Evolutionary conservation across 139 green algal species (phyloP), one percentile per base, ranked within the genome.

Genomic region (Chlamydomonas incerta): DNA sequence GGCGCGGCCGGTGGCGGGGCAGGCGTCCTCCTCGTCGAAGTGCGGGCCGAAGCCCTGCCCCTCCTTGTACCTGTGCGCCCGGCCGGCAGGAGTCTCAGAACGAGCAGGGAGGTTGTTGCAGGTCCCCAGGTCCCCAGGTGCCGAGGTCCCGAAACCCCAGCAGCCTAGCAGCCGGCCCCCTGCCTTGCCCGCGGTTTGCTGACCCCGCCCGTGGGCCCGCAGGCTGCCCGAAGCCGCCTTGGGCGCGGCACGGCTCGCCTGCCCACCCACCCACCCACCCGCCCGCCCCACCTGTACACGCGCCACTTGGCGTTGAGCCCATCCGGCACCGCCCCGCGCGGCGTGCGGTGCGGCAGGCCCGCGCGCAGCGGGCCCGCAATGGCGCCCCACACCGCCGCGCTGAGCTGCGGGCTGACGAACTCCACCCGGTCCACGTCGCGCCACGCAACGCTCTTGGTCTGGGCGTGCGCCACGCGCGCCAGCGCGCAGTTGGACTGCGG

Each of bases 41-140:
- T 83, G 76, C 34, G 76, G 76, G 18, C 76, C 76, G 26, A 83
- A 83, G 57, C 76, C 76, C 76, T 83, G 76, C 35, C 60, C 58
- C 37, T 72, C 60, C 18, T 29, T 29, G 76, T 83, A 83, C 76
- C 76, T 83, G 76, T n/a, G n/a, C n/a, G n/a, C n/a, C n/a, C n/a
- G n/a, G n/a, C n/a, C n/a, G n/a, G n/a, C n/a, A n/a, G n/a, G n/a
- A n/a, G n/a, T n/a, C n/a, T n/a, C n/a, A n/a, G n/a, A n/a, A n/a
- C n/a, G n/a, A n/a, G n/a, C n/a, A n/a, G n/a, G n/a, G n/a, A n/a
- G n/a, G n/a, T n/a, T n/a, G n/a, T n/a, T n/a, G n/a, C n/a, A n/a
- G n/a, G n/a, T n/a, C n/a, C n/a, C n/a, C n/a, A n/a, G n/a, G n/a
- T n/a, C n/a, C n/a, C n/a, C n/a, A n/a, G n/a, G n/a, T n/a, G n/a